Percentiles rank a stretch among this genome's conserved stretches.
phyloP scores from a whole-genome alignment of 75 land plant species.

The Adiantum capillusveneris region DNA sequence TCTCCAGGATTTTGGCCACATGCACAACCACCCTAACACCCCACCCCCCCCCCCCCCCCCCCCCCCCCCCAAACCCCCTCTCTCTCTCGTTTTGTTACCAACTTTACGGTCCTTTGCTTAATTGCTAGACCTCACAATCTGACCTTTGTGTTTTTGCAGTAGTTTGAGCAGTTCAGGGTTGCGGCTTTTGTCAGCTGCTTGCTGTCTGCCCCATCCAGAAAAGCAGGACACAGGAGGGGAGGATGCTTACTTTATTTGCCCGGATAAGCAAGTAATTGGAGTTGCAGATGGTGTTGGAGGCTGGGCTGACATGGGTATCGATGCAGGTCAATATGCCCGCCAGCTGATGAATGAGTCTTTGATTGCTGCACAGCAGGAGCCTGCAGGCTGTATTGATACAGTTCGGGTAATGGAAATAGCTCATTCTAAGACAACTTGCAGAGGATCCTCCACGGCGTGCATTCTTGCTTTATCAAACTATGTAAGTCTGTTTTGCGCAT shows the following conservation, averaged over 20 bases:
- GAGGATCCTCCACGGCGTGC: conserved; percentile 94
- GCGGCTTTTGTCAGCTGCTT: conserved; percentile 74
- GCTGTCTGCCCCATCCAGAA: conserved; percentile 89
- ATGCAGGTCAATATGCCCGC: conserved; percentile 83
- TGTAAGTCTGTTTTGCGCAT: conserved; percentile 27
- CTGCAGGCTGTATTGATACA: conserved; percentile 72
- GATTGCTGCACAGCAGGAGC: conserved; percentile 70
- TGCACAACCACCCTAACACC: too few relatives aligned
- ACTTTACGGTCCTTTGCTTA: too few relatives aligned
- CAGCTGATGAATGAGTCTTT: conserved; percentile 87
- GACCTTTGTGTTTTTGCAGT: too few relatives aligned
- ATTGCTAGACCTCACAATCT: too few relatives aligned
- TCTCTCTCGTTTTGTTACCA: too few relatives aligned
- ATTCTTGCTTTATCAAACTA: conserved; percentile 78
- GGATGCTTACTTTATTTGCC: conserved; percentile 94
- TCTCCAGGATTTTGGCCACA: too few relatives aligned
- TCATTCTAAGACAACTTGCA: conserved; percentile 73
- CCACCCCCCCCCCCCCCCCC: too few relatives aligned
- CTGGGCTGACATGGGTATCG: conserved; percentile 85
- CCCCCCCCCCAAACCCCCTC: too few relatives aligned
- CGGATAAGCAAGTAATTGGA: conserved; percentile 73
- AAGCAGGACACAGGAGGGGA: conserved; percentile 92
- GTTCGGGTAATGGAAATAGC: conserved; percentile 76
- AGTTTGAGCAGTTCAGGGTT: conserved; percentile 31
- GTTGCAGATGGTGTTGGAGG: conserved; percentile 99